These are phyloP conservation scores for Eragrostis nindensis DNA, from an alignment of 176 grass and related monocot species.

Conservation along the genomic window DNA sequence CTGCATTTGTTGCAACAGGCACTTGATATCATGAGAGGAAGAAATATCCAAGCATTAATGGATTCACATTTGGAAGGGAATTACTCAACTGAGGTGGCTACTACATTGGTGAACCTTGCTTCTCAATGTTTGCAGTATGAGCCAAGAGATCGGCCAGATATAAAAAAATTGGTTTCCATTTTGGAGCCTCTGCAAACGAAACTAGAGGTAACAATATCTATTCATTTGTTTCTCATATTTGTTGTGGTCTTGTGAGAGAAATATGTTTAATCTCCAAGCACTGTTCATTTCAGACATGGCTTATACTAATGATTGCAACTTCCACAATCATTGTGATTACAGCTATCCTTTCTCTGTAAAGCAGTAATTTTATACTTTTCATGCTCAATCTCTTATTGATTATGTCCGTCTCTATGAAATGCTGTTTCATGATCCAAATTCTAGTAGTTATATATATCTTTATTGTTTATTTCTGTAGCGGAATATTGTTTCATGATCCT, in stretches of 20 bases:
- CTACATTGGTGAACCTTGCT: constrained; percentile 82
- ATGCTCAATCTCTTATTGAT: neutral
- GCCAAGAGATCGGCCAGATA: constrained; percentile 75
- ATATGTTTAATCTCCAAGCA: constrained; percentile 12
- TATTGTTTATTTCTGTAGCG: no score
- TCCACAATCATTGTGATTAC: neutral
- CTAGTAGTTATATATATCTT: neutral
- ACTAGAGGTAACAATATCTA: constrained; percentile 57
- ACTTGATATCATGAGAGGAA: constrained; percentile 81
- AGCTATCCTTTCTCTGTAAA: neutral
- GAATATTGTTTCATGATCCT: neutral
- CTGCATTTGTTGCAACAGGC: constrained; percentile 56
- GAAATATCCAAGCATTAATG: constrained; percentile 82
- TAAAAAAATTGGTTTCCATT: constrained; percentile 77
- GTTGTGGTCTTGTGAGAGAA: neutral
- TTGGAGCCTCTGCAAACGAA: constrained; percentile 78
- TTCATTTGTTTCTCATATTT: constrained; percentile 23
- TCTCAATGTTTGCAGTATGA: constrained; percentile 94
- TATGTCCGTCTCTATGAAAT: neutral
- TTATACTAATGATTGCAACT: constrained; percentile 2
- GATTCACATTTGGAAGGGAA: constrained; percentile 96
- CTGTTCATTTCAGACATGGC: neutral
- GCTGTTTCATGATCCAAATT: neutral
- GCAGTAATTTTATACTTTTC: neutral
- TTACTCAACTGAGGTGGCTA: constrained; percentile 79